Conservation (phyloP, 2,329 filamentous ascomycete genomes). For the Calonectria hawksworthii region DNA sequence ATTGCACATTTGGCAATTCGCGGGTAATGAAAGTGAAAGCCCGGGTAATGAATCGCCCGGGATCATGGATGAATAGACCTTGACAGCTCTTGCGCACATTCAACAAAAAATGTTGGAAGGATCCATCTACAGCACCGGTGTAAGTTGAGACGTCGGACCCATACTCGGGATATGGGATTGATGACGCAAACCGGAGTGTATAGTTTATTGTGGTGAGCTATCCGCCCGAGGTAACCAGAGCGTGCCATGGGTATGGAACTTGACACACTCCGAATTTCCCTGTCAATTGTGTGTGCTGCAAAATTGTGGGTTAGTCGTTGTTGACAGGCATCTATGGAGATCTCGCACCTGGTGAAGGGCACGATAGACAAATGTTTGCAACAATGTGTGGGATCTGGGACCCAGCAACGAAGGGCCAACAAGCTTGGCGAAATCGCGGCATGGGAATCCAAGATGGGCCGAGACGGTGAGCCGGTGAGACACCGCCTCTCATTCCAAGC, state of each 20-base stretch:
- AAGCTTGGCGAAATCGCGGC: conserved; percentile 29
- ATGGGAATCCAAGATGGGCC: conserved; percentile 39
- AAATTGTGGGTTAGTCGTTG: conserved; percentile 24
- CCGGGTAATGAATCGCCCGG: conserved; percentile 40
- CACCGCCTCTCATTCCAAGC: conserved; percentile 30
- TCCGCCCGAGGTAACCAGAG: not conserved
- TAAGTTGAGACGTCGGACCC: conserved; percentile 6
- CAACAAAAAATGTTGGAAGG: conserved; percentile 36
- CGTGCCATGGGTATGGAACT: not conserved
- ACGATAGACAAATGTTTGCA: conserved; percentile 23
- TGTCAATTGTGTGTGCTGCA: conserved; percentile 2
- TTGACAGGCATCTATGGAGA: conserved; percentile 21
- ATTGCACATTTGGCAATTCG: conserved; percentile 31
- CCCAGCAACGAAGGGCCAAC: conserved; percentile 25
- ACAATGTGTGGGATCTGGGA: conserved; percentile 40
- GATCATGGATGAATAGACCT: conserved; percentile 36
- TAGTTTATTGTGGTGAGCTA: not conserved
- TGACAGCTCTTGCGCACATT: conserved; percentile 34
- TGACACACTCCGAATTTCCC: conserved; percentile 12
- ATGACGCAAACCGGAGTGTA: conserved; percentile 13
- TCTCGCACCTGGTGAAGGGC: conserved; percentile 27
- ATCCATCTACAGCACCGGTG: conserved; percentile 10
- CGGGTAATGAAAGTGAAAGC: conserved; percentile 36
- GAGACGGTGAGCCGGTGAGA: conserved; percentile 35
- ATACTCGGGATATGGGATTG: not conserved